These are phyloP conservation scores for Ambrosiella xylebori DNA, from an alignment of 2,329 filamentous ascomycete species.

Conservation along the genomic window DNA sequence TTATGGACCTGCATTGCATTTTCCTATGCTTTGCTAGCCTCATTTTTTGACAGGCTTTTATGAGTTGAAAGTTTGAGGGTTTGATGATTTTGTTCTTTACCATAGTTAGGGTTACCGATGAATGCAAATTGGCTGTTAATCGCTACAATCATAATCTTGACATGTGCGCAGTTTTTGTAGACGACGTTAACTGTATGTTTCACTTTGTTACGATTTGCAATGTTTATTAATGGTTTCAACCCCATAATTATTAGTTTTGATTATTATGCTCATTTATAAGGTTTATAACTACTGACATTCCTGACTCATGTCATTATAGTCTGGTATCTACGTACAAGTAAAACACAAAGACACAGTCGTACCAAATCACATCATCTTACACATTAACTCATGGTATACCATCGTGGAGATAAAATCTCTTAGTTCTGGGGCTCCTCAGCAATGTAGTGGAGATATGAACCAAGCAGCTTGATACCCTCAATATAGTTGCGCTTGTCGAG, in stretches of 20 bases:
- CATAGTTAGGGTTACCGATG: too few relatives aligned
- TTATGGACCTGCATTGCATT: too few relatives aligned
- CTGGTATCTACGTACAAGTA: not conserved
- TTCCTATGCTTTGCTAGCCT: too few relatives aligned
- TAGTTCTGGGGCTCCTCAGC: conserved; percentile 58
- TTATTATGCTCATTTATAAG: not conserved
- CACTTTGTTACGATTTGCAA: too few relatives aligned
- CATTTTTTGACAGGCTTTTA: too few relatives aligned
- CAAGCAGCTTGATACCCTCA: conserved; percentile 88
- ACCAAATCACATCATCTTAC: not conserved
- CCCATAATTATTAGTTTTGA: not conserved
- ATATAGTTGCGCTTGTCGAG: conserved; percentile 95
- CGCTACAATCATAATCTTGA: too few relatives aligned
- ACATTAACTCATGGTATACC: not conserved
- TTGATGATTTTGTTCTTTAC: too few relatives aligned
- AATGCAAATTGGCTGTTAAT: too few relatives aligned
- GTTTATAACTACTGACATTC: not conserved
- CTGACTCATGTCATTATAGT: not conserved
- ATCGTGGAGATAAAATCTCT: conserved; percentile 1
- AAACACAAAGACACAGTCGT: not conserved
- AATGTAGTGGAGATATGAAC: conserved; percentile 90
- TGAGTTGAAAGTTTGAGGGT: too few relatives aligned
- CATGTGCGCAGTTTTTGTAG: too few relatives aligned
- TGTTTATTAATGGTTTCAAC: too few relatives aligned
- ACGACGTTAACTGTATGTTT: too few relatives aligned